Evolutionary conservation across 2,329 filamentous ascomycete species (phyloP), one percentile per base, ranked within the genome.

Genomic region (Leptosphaerulina australis): DNA sequence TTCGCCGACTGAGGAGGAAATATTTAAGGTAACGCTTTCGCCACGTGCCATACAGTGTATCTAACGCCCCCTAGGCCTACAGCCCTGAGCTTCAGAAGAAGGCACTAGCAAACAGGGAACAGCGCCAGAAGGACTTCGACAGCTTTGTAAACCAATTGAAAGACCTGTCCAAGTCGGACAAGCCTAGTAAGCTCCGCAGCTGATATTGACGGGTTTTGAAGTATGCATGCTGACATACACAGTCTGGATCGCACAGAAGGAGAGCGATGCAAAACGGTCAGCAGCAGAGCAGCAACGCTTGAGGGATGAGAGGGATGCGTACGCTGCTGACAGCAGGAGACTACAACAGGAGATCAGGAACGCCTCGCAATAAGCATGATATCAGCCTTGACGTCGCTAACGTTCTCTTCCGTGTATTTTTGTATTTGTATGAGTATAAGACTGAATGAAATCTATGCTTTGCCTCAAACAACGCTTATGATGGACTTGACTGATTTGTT

Each of bases 31-130:
- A 74, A 21, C 44, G 38, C 31, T 17, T 44, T 48, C 30, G 50
- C 59, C 62, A 60, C 56, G 41, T 60, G 58, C 41, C 38, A 28
- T 33, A 43, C 44, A 18, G 28, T 22, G 28, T 22, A 38, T 37
- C 35, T 56, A 44, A 52, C 25, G 18, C 34, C 22, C 29, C 33
- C 26, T 58, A 90, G 77, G 85, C 82, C 74, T 97, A 97, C 78
- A 97, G 93, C 73, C 93, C 93, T 0, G 94, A 97, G 25, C 82
- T 99, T n/a, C 89, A 94, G 70, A 89, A 90, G 73, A 84, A 88
- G 67, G 91, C 89, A 55, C 77, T 96, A n/a, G 91, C 92, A 73
- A 83, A 86, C 50, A 83, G 91, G 14, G 81, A 87, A 50, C 84
- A 88, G 70, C 83, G 83, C 53, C 85, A 94, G 68, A 82, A 92